A percentile compares a stretch with the other conserved stretches of the same genome.
phyloP scores from a whole-genome alignment of 352 stramenopile genomes.

The Globisporangium ultimum region DNA sequence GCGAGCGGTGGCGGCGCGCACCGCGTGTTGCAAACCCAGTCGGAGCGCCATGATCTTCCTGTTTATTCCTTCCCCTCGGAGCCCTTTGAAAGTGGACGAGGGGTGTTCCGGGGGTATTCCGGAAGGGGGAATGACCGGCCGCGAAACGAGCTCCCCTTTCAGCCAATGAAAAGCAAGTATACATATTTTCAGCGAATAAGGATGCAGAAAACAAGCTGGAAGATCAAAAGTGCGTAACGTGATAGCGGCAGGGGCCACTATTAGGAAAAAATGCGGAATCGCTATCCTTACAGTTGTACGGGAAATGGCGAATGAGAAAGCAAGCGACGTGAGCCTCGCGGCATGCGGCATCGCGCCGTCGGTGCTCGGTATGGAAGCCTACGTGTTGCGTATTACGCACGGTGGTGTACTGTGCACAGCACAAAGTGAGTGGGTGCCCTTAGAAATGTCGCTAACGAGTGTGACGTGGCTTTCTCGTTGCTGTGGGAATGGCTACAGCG shows the following conservation, averaged over 20 bases:
- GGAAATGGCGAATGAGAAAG: constrained; percentile 12
- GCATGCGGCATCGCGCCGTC: constrained; percentile 60
- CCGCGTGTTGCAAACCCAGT: constrained; percentile 48
- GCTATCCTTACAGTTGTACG: not conserved
- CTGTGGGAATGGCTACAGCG: constrained; percentile 17
- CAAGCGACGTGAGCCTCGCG: constrained; percentile 31
- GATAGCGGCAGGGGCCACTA: not conserved
- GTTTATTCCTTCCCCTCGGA: not conserved
- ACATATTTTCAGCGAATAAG: constrained; percentile 33
- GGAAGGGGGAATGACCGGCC: constrained; percentile 41
- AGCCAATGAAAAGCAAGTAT: constrained; percentile 6
- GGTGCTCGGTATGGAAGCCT: constrained; percentile 35
- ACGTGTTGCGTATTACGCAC: not conserved
- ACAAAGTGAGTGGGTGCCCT: not conserved
- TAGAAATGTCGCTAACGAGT: not conserved
- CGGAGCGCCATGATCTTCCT: constrained; percentile 47
- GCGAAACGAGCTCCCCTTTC: constrained; percentile 13
- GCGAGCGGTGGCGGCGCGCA: constrained; percentile 37
- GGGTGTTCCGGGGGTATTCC: constrained; percentile 28
- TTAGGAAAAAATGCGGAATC: constrained; percentile 1
- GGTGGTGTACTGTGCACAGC: not conserved
- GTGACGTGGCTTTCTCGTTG: not conserved
- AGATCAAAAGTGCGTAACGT: not conserved
- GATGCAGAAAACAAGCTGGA: not conserved
- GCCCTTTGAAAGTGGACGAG: not conserved